A percentile compares a stretch with the other conserved stretches of the same genome.
Evolutionary conservation across 192 early-diverging fungal genomes (phyloP).

Genomic region (Backusella psychrophila): DNA sequence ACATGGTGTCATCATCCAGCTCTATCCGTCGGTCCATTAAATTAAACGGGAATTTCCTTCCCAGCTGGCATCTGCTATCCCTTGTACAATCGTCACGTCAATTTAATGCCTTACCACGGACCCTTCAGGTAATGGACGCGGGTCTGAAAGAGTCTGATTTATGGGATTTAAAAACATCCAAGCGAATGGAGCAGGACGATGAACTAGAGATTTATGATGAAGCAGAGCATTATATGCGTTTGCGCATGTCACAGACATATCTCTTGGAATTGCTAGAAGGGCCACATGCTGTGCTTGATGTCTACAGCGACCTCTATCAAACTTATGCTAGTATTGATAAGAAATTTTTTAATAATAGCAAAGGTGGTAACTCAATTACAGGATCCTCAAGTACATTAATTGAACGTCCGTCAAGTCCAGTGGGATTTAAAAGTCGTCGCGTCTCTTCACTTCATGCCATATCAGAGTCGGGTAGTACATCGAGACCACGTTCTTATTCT

Average conservation of each 20-base stretch:
- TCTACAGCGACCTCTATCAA: slow-evolving; percentile 2
- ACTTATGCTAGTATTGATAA: slow-evolving; percentile 1
- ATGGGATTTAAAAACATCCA: slow-evolving; percentile 34
- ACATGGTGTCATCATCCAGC: slow-evolving; percentile 51
- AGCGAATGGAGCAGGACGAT: slow-evolving; percentile 48
- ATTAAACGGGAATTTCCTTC: slow-evolving; percentile 54
- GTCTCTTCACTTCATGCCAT: neutral
- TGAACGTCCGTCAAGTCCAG: neutral
- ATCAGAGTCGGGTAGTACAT: neutral
- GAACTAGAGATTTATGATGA: slow-evolving; percentile 53
- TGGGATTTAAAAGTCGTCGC: neutral
- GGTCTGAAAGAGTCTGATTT: slow-evolving; percentile 55
- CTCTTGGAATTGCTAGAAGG: slow-evolving; percentile 37
- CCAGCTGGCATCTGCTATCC: slow-evolving; percentile 70
- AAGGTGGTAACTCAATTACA: neutral
- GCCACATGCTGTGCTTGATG: slow-evolving; percentile 27
- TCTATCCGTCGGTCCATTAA: slow-evolving; percentile 53
- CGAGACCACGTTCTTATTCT: neutral
- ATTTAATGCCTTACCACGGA: slow-evolving; percentile 59
- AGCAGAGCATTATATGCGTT: slow-evolving; percentile 33
- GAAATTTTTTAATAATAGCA: neutral
- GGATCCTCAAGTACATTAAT: neutral
- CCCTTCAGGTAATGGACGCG: slow-evolving; percentile 60
- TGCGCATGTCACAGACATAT: neutral
- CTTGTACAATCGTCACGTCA: slow-evolving; percentile 54